phyloP scores from a whole-genome alignment of 2,329 filamentous ascomycete species.

The Cryphonectria parasitica region DNA sequence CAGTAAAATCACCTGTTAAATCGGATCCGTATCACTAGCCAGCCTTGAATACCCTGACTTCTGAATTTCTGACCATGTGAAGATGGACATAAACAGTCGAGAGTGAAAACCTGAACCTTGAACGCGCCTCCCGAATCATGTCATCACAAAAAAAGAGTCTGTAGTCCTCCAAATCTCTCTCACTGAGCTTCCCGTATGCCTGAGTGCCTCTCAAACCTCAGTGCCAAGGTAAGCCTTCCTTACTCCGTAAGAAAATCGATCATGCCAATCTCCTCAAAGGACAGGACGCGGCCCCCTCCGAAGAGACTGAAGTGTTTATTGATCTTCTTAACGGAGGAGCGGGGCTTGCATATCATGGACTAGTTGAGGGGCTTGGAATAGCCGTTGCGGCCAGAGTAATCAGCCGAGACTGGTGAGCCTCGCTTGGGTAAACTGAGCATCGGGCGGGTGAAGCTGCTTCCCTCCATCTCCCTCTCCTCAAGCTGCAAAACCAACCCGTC shows the following conservation, averaged over 20 bases:
- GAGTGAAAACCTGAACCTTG: not conserved
- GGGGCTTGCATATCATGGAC: too few relatives aligned
- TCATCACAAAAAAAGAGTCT: not conserved
- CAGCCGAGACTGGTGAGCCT: too few relatives aligned
- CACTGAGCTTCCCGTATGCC: not conserved
- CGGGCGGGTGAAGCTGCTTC: too few relatives aligned
- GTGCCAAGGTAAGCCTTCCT: not conserved
- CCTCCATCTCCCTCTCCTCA: not conserved
- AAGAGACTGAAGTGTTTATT: too few relatives aligned
- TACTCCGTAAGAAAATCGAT: not conserved
- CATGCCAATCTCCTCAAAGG: too few relatives aligned
- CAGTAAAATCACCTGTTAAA: not conserved
- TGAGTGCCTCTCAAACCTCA: not conserved
- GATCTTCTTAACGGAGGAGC: too few relatives aligned
- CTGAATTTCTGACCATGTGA: not conserved
- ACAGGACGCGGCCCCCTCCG: too few relatives aligned
- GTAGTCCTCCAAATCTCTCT: not conserved
- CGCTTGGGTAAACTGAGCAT: too few relatives aligned
- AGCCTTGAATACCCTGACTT: not conserved
- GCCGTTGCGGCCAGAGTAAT: too few relatives aligned
- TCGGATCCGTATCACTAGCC: not conserved
- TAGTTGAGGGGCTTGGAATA: too few relatives aligned
- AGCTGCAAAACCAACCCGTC: not conserved
- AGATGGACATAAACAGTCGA: not conserved
- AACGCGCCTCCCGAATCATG: not conserved